phyloP scores from a whole-genome alignment of 495 filamentous ascomycete genomes.

The Xylaria castorea region DNA sequence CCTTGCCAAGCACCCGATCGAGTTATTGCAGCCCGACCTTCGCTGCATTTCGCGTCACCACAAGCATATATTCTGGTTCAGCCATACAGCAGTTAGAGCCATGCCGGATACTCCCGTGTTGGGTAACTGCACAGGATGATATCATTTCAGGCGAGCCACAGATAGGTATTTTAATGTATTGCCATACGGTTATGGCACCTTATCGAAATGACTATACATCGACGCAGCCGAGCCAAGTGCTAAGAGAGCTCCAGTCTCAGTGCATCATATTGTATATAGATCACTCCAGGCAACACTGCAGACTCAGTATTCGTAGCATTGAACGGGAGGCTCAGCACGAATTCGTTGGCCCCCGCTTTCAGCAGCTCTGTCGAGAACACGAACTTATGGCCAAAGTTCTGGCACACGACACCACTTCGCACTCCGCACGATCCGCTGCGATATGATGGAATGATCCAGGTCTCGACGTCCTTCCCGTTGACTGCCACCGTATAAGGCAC shows the following conservation, averaged over 20 bases:
- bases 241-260: constrained; percentile 60
- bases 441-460: constrained; percentile 55
- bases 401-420: constrained; percentile 62
- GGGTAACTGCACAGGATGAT: not conserved
- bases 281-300: constrained; percentile 54
- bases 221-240: constrained; percentile 18
- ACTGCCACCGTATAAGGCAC: constrained; percentile 47
- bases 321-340: constrained; percentile 58
- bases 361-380: constrained; percentile 54
- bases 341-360: constrained; percentile 53
- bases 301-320: constrained; percentile 62
- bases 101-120: not conserved
- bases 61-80: not conserved
- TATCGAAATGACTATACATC: not conserved
- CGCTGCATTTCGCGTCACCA: not conserved
- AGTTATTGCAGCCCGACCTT: not conserved
- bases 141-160: not conserved
- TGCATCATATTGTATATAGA: constrained; percentile 68
- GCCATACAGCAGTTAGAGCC: not conserved
- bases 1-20: constrained; percentile 17
- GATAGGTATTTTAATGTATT: not conserved
- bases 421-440: constrained; percentile 60
- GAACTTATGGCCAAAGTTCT: constrained; percentile 60
- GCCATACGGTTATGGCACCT: not conserved
- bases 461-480: constrained; percentile 50